Conservation (phyloP, 208 protist genomes). For the Leishmania braziliensis region DNA sequence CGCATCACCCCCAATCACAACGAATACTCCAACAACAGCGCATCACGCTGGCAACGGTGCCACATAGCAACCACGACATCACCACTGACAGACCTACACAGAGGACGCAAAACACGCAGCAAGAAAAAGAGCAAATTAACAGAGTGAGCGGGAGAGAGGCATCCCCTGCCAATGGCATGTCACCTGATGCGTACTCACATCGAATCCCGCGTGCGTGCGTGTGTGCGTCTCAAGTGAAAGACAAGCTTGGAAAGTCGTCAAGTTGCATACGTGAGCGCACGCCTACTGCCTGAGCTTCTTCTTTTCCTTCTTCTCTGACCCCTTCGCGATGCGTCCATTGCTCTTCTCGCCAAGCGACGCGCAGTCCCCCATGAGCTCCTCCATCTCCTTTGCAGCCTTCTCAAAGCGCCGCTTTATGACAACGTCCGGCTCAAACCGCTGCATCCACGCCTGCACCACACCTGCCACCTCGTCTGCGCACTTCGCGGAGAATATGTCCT, state of each 20-base stretch:
- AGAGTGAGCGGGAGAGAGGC: neutral
- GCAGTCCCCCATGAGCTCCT: constrained; percentile 52
- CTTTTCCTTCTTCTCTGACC: constrained; percentile 83
- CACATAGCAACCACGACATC: neutral
- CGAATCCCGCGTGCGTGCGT: neutral
- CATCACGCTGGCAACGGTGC: neutral
- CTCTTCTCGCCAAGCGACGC: constrained; percentile 11
- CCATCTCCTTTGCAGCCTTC: constrained; percentile 82
- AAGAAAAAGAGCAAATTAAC: neutral
- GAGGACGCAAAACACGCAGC: neutral
- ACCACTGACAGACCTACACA: neutral
- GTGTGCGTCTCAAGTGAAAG: neutral
- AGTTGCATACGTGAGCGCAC: neutral
- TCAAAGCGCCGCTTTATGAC: constrained; percentile 73
- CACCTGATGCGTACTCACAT: neutral
- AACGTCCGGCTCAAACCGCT: constrained; percentile 81
- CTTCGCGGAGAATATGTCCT: constrained; percentile 51
- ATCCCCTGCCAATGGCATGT: neutral
- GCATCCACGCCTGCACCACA: constrained; percentile 69
- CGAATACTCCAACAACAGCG: neutral
- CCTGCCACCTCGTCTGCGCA: constrained; percentile 64
- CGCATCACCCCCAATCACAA: neutral
- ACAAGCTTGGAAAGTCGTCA: neutral
- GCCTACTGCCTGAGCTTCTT: constrained; percentile 40
- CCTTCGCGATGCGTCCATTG: constrained; percentile 37